phyloP scores from a whole-genome alignment of 148 eudicot genomes.

The Spergularia marina region DNA sequence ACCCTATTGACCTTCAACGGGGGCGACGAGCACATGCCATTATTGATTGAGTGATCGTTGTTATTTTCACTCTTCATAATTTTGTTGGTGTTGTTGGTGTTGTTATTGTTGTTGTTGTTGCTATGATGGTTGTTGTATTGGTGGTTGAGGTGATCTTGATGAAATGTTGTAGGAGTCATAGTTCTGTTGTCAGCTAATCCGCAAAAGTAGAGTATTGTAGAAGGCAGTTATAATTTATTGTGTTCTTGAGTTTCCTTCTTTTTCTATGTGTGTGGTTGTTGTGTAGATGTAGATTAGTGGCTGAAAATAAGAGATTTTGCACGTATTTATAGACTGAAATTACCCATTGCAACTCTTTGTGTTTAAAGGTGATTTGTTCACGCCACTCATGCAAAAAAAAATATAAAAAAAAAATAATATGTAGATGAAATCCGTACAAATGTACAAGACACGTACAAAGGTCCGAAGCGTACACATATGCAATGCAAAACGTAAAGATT shows the following conservation, averaged over 20 bases:
- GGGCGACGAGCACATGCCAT: not conserved
- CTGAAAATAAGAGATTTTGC: constrained; percentile 4
- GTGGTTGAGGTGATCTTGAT: not conserved
- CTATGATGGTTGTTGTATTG: not conserved
- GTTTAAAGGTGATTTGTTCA: no score
- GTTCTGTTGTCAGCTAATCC: not conserved
- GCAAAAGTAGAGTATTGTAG: not conserved
- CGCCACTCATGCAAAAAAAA: no score
- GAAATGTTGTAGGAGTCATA: constrained; percentile 21
- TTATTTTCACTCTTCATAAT: not conserved
- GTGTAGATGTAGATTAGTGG: constrained; percentile 16
- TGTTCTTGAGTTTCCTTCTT: not conserved
- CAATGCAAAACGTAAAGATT: no score
- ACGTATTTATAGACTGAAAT: not conserved
- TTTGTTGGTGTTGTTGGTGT: not conserved
- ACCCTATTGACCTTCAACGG: constrained; percentile 34
- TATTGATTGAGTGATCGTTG: not conserved
- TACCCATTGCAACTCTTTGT: no score
- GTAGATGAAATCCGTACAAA: no score
- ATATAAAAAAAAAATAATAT: no score
- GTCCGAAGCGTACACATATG: no score
- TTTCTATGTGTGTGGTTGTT: not conserved
- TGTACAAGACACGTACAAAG: no score
- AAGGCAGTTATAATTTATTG: not conserved
- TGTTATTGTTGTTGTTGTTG: not conserved